Conservation (phyloP, 345 rosid genomes). For the Psidium guajava region DNA sequence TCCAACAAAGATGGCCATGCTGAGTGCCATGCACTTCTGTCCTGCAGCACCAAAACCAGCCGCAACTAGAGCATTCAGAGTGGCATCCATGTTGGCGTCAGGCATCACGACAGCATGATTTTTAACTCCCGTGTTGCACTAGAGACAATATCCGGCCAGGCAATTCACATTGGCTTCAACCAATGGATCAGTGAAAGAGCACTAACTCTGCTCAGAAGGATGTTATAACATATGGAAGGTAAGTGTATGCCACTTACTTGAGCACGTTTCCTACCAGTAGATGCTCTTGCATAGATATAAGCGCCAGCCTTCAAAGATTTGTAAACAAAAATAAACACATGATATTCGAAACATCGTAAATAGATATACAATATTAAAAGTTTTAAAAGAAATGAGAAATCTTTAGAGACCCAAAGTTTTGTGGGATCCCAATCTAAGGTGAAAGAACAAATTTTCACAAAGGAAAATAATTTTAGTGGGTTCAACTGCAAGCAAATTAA, state of each 20-base stretch:
- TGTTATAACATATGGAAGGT: background rate
- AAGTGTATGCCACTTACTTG: slow-evolving; percentile 16
- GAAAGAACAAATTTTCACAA: background rate
- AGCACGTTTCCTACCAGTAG: slow-evolving; percentile 22
- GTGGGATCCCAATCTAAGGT: background rate
- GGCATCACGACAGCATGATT: slow-evolving; percentile 57
- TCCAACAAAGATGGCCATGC: slow-evolving; percentile 48
- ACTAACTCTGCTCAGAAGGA: background rate
- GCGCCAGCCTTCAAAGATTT: slow-evolving; percentile 18
- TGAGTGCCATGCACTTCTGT: slow-evolving; percentile 41
- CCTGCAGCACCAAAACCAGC: slow-evolving; percentile 61
- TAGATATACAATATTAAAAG: background rate
- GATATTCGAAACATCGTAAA: background rate
- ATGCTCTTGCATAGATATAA: slow-evolving; percentile 22
- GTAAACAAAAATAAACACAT: background rate
- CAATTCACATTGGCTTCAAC: background rate
- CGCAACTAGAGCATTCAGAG: slow-evolving; percentile 43
- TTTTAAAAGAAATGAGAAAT: background rate
- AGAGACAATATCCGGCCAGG: slow-evolving; percentile 12
- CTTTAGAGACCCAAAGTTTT: background rate
- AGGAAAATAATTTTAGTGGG: background rate
- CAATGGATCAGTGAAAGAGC: background rate
- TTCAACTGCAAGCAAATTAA: background rate
- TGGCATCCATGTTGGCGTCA: slow-evolving; percentile 50
- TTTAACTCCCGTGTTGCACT: slow-evolving; percentile 42